phyloP scores from a whole-genome alignment of 176 grass and related monocot species.

The Carex scoparia region DNA sequence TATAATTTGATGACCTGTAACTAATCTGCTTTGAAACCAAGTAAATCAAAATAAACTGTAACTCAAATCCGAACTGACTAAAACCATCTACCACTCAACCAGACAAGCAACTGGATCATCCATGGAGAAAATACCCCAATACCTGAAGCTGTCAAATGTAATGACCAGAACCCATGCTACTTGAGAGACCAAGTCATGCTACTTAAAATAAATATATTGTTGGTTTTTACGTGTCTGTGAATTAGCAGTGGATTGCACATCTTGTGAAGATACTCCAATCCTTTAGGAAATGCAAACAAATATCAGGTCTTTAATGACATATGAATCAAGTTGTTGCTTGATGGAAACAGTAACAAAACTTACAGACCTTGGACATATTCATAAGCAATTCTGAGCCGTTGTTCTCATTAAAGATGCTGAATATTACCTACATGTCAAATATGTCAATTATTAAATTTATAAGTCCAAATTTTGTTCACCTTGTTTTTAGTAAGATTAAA shows the following conservation, averaged over 20 bases:
- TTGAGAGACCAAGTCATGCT: not conserved
- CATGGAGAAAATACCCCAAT: not conserved
- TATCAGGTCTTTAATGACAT: not conserved
- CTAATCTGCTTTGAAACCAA: not conserved
- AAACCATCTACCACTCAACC: not conserved
- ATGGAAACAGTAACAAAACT: no score
- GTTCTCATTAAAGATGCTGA: constrained; percentile 15
- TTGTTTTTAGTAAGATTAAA: not conserved
- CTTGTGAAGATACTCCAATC: constrained; percentile 48
- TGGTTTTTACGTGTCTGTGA: constrained; percentile 47
- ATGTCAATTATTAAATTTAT: not conserved
- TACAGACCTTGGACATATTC: constrained; percentile 41
- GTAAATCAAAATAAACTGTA: not conserved
- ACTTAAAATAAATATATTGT: constrained; percentile 34
- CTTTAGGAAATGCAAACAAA: constrained; percentile 3
- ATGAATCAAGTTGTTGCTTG: not conserved
- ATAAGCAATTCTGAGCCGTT: constrained; percentile 35
- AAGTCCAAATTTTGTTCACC: not conserved
- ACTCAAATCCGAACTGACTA: not conserved
- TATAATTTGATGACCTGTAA: not conserved
- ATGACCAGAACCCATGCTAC: not conserved
- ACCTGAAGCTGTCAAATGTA: not conserved
- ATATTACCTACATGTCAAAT: not conserved
- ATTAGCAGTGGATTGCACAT: constrained; percentile 28
- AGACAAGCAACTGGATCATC: not conserved